Percentiles rank a stretch among this genome's conserved stretches.
phyloP scores from a whole-genome alignment of 441 rosid genomes.

The Gossypium gossypioides region DNA sequence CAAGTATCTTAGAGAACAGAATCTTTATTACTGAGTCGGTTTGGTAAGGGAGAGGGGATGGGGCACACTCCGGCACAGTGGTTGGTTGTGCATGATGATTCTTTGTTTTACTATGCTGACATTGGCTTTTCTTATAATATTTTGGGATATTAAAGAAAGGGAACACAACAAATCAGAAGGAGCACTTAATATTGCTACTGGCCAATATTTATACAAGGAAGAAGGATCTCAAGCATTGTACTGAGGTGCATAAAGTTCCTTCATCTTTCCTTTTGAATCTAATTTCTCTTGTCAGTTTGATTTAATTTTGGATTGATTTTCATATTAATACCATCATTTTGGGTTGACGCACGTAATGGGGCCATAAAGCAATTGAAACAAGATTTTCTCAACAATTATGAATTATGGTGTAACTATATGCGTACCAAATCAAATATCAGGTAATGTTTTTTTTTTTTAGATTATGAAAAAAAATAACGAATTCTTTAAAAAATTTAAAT shows the following conservation, averaged over 20 bases:
- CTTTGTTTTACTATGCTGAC: constrained; percentile 4
- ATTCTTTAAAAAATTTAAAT: background rate
- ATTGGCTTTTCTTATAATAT: constrained; percentile 7
- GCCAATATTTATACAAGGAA: constrained; percentile 71
- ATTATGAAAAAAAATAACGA: background rate
- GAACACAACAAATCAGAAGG: constrained; percentile 93
- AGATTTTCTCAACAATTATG: constrained; percentile 67
- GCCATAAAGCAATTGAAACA: constrained; percentile 51
- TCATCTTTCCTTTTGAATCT: constrained; percentile 10
- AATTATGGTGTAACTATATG: constrained; percentile 82
- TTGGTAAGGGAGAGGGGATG: background rate
- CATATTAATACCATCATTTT: constrained; percentile 16
- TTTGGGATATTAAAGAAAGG: constrained; percentile 57
- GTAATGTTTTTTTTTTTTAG: constrained; percentile 33
- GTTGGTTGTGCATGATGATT: background rate
- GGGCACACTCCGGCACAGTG: background rate
- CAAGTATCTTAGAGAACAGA: background rate
- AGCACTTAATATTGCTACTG: constrained; percentile 80
- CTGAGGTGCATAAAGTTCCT: constrained; percentile 31
- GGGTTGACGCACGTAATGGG: constrained; percentile 29
- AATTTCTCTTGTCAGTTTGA: background rate
- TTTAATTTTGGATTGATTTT: constrained; percentile 5
- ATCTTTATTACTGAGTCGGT: background rate
- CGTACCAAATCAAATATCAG: constrained; percentile 36
- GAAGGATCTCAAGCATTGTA: constrained; percentile 29